Evolutionary conservation across 176 grass and related monocot genomes (phyloP).

Genomic region (Tillandsia leiboldiana): DNA sequence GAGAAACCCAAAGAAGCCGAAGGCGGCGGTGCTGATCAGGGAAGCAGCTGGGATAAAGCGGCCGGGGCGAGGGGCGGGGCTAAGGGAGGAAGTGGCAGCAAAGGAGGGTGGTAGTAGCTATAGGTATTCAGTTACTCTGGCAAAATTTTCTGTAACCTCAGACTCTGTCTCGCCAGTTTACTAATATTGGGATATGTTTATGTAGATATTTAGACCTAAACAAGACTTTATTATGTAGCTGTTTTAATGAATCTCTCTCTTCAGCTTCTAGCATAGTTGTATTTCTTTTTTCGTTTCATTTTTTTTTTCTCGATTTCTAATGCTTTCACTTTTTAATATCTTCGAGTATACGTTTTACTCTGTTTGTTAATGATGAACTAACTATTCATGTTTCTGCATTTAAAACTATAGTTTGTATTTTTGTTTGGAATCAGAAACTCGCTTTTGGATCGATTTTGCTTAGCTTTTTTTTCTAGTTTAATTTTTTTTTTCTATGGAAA

Average conservation of each 20-base stretch:
- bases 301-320: too few species aligned
- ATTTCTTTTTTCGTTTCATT: too few species aligned
- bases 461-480: too few species aligned
- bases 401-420: too few species aligned
- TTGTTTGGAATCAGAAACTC: too few species aligned
- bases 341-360: too few species aligned
- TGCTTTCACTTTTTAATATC: too few species aligned
- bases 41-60: background rate
- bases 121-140: background rate
- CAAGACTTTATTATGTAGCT: background rate
- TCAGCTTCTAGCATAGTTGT: background rate
- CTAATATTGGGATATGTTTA: background rate
- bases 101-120: background rate
- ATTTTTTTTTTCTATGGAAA: too few species aligned
- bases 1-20: background rate
- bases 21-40: background rate
- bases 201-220: background rate
- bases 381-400: too few species aligned
- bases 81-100: background rate
- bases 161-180: background rate
- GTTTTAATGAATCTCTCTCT: background rate
- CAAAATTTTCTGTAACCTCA: background rate
- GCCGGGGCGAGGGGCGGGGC: background rate
- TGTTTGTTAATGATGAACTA: too few species aligned
- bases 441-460: too few species aligned